Base-by-base conservation (phyloP, 805 yeast genomes). In the Saturnispora kantuleensis region DNA sequence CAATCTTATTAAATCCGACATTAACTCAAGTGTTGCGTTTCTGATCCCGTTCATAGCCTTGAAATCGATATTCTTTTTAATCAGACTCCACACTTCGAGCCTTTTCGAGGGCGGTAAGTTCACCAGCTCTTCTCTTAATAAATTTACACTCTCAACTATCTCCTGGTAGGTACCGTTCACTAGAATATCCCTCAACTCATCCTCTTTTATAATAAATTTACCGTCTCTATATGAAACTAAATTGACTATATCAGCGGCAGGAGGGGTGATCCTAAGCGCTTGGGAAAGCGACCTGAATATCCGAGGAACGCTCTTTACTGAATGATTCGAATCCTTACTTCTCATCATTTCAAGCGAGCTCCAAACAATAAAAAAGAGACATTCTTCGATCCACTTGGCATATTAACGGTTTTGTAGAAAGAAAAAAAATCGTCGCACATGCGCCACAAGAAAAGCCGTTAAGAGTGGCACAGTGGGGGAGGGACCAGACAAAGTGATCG, bases 71-170 rank as follows among this genome's bases (percentile, higher is more conserved):
- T 81, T 60, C 41, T 71, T 75, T 47, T 74, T 65, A 0, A 82
- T 80, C 42, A 78, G 63, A 57, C 80, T 77, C 96, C 96, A 86
- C 1, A 85, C 68, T 49, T 83, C 88, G 0, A 85, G 79, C 4
- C 84, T 69, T 2, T 82, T 73, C 0, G 80, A 68, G 2, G 78
- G 70, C 3, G 79, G 66, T 41, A 69, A 70, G 39, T 69, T 73
- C 17, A 70, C 70, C 2, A 85, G 59, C 3, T 76, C 66, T 2
- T 69, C 69, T 6, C 73, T 63, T 35, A 86, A 60, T 16, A 69
- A 60, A 2, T 65, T 66, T 0, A 84, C 78, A 0, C 83, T 78
- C 1, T 70, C 65, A 1, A 73, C 65, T 48, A 79, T 63, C 15
- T 56, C 63, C 9, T 35, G 21, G 0, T 45, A 38, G 2, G 61